These are phyloP conservation scores for Fagus crenata DNA, from an alignment of 306 rosid genomes.

Conservation along the genomic window DNA sequence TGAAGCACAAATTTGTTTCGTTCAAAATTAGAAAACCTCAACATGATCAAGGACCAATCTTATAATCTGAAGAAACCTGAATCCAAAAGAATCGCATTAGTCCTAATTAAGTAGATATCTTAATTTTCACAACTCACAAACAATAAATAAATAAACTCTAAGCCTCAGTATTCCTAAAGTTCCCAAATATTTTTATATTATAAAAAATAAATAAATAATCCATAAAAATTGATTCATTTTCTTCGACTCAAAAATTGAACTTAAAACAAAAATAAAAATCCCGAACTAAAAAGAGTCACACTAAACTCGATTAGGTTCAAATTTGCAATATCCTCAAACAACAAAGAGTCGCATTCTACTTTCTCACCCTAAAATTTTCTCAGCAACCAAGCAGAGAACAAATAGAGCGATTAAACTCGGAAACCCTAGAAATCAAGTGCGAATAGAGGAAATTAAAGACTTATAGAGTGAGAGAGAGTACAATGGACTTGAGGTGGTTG, in stretches of 20 bases:
- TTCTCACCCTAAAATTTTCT: neutral
- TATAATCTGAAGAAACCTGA: neutral
- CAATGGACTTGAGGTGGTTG: slow-evolving; percentile 63
- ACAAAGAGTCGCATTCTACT: neutral
- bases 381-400: neutral
- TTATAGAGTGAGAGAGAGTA: neutral
- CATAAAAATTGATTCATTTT: neutral
- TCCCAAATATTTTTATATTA: no score
- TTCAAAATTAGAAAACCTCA: neutral
- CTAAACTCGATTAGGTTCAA: neutral
- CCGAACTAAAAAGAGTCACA: neutral
- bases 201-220: no score
- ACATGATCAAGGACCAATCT: neutral
- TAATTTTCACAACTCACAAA: neutral
- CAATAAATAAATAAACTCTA: no score
- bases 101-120: neutral
- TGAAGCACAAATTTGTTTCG: neutral
- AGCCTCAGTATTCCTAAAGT: no score
- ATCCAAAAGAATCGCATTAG: neutral
- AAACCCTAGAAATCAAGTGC: neutral
- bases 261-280: neutral
- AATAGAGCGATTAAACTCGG: neutral
- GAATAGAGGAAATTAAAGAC: neutral
- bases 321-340: neutral
- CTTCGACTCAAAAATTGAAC: neutral